Evolutionary conservation across 192 early-diverging fungal genomes (phyloP).

Genomic region (Gryganskiella cystojenkinii): DNA sequence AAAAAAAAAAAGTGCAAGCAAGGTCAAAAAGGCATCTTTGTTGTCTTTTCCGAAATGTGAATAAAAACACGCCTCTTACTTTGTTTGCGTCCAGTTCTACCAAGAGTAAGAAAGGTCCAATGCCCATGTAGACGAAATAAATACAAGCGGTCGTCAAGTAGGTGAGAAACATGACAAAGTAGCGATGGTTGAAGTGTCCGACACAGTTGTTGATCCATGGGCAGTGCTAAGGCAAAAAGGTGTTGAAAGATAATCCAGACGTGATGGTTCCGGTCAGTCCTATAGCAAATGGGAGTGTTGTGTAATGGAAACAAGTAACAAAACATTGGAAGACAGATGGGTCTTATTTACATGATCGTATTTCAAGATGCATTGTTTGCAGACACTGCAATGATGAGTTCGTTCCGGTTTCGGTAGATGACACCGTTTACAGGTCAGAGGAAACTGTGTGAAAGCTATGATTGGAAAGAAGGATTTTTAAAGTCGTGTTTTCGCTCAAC

Average conservation of each 20-base stretch:
- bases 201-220: conserved; percentile 86
- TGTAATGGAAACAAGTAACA: neutral
- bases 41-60: neutral
- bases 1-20: neutral
- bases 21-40: neutral
- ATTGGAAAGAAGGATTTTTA: neutral
- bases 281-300: neutral
- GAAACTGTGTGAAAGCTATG: conserved; percentile 15
- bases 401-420: conserved; percentile 82
- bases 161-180: conserved; percentile 78
- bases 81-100: conserved; percentile 27
- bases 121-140: conserved; percentile 55
- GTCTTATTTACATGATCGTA: conserved; percentile 71
- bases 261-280: neutral
- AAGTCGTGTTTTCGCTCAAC: no score
- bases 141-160: conserved; percentile 55
- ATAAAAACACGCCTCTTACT: conserved; percentile 2
- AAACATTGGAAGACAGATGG: neutral
- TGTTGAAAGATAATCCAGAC: neutral
- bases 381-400: conserved; percentile 81
- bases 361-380: conserved; percentile 75
- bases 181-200: conserved; percentile 77
- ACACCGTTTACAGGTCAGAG: conserved; percentile 24
- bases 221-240: conserved; percentile 56
- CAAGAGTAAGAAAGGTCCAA: conserved; percentile 56